Evolutionary conservation across 75 land plant species (phyloP).

Genomic region (Pinus albicaulis): DNA sequence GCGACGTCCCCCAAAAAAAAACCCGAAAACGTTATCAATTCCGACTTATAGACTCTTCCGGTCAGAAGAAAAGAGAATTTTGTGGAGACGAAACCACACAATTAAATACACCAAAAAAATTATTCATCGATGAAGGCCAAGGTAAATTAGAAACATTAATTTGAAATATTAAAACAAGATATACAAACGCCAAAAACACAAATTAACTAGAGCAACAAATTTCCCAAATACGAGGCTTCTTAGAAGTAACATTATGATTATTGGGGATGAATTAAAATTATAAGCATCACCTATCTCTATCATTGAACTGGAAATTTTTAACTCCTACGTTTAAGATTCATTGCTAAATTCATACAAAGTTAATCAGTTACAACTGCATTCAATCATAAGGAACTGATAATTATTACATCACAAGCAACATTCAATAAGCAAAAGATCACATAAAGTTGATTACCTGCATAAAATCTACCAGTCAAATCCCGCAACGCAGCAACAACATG

Average conservation of each 20-base stretch:
- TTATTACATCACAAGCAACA: background rate
- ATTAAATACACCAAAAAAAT: background rate
- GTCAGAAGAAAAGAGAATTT: background rate
- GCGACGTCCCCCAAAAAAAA: no score
- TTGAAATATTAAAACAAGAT: background rate
- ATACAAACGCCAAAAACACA: background rate
- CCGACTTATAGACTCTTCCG: no score
- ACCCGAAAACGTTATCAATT: no score
- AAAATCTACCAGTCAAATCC: slow-evolving; percentile 53
- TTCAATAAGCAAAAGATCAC: background rate
- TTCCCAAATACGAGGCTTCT: no score
- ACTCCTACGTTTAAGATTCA: no score
- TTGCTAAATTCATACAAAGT: no score
- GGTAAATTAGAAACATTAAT: background rate
- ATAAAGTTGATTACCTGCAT: slow-evolving; percentile 36
- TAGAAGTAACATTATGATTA: no score
- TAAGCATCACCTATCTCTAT: no score
- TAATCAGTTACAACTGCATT: no score
- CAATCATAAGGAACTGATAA: no score
- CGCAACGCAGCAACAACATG: slow-evolving; percentile 59
- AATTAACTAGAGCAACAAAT: background rate
- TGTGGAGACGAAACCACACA: background rate
- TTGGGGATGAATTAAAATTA: no score
- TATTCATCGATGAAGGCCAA: background rate
- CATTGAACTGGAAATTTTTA: no score